phyloP scores from a whole-genome alignment of 768 basidiomycete species.

The Amanita inopinata region DNA sequence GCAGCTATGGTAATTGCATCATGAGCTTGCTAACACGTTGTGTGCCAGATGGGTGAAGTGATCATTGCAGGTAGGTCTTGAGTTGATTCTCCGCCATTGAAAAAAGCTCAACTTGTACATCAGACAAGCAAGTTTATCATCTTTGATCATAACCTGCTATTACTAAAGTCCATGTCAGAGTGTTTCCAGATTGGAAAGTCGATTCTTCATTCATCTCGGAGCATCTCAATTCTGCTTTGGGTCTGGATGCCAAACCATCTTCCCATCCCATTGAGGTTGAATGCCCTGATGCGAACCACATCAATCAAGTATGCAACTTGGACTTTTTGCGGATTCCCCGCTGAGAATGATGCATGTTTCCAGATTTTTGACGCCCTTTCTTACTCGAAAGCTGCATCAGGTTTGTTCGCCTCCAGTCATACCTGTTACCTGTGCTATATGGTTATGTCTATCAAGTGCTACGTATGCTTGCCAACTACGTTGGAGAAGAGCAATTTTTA shows the following conservation, averaged over 20 bases:
- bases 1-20: not conserved
- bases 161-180: slow-evolving; percentile 24
- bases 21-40: slow-evolving; percentile 6
- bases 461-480: slow-evolving; percentile 84
- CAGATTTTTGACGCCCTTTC: slow-evolving; percentile 87
- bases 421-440: not conserved
- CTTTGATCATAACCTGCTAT: not conserved
- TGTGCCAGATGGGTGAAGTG: slow-evolving; percentile 72
- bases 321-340: not conserved
- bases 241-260: slow-evolving; percentile 75
- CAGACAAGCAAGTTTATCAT: slow-evolving; percentile 44
- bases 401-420: slow-evolving; percentile 28
- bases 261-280: slow-evolving; percentile 93
- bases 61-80: slow-evolving; percentile 57
- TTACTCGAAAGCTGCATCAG: slow-evolving; percentile 77
- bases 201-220: slow-evolving; percentile 73
- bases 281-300: slow-evolving; percentile 77
- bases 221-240: slow-evolving; percentile 68
- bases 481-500: slow-evolving; percentile 83
- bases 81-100: not conserved
- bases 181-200: slow-evolving; percentile 83
- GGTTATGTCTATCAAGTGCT: slow-evolving; percentile 43
- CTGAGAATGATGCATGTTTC: not conserved
- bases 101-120: not conserved
- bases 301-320: slow-evolving; percentile 47